These are phyloP conservation scores for Zygotorulaspora chibaensis DNA, from an alignment of 805 yeast genomes.

Conservation along the genomic window DNA sequence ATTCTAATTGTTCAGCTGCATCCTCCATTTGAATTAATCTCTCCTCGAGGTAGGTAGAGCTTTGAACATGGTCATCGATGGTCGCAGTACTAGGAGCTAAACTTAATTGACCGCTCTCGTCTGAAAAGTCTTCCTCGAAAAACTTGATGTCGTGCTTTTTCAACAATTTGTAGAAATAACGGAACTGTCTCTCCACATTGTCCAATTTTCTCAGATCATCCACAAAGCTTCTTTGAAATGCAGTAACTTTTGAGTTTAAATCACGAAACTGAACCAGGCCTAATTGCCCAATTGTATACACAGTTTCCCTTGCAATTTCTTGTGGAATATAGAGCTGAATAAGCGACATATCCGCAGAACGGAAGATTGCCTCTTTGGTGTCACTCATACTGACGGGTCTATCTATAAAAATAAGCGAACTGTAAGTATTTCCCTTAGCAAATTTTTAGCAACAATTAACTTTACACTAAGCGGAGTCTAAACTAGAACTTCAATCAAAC, in stretches of 20 bases:
- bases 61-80: constrained; percentile 65
- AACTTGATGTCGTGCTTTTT: constrained; percentile 43
- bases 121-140: constrained; percentile 35
- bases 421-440: no score
- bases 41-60: constrained; percentile 64
- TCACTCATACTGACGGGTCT: constrained; percentile 4
- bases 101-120: constrained; percentile 31
- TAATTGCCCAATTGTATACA: constrained; percentile 80
- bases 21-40: constrained; percentile 67
- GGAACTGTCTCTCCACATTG: constrained; percentile 81
- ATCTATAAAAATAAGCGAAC: not conserved
- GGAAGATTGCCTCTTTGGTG: constrained; percentile 36
- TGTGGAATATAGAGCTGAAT: constrained; percentile 88
- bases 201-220: constrained; percentile 80
- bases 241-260: constrained; percentile 69
- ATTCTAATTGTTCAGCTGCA: constrained; percentile 59
- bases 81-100: constrained; percentile 47
- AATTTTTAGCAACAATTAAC: no score
- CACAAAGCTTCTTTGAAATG: constrained; percentile 89
- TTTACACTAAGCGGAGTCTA: no score
- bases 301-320: constrained; percentile 82
- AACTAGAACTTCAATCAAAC: no score
- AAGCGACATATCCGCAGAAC: constrained; percentile 97
- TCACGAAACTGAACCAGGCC: constrained; percentile 88
- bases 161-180: constrained; percentile 49